Conservation (phyloP, 2,329 filamentous ascomycete genomes). For the Pseudogymnoascus sp. region DNA sequence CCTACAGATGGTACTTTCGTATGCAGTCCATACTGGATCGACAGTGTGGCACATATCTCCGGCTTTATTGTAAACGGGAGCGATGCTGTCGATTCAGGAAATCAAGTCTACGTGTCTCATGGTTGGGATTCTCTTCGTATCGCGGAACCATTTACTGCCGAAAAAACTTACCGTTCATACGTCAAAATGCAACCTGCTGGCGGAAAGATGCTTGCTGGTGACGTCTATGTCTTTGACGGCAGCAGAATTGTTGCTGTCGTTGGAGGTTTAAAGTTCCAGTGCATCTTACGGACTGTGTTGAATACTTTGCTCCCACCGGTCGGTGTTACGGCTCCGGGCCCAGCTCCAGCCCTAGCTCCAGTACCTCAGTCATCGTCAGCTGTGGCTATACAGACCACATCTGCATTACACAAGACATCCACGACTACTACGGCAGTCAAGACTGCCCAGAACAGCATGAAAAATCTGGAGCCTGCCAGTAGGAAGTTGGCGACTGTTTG, state of each 20-base stretch:
- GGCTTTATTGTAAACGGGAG: constrained; percentile 50
- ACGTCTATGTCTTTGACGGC: constrained; percentile 45
- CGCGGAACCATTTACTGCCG: constrained; percentile 36
- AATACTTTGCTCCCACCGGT: constrained; percentile 59
- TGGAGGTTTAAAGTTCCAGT: constrained; percentile 23
- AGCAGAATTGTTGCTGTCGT: constrained; percentile 22
- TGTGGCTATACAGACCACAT: constrained; percentile 23
- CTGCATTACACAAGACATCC: constrained; percentile 25
- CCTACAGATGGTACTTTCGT: constrained; percentile 43
- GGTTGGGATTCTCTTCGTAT: constrained; percentile 49
- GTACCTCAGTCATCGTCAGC: constrained; percentile 30
- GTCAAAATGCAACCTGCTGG: constrained; percentile 47
- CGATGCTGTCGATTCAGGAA: constrained; percentile 44
- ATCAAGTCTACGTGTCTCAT: constrained; percentile 51
- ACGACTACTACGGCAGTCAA: constrained; percentile 31
- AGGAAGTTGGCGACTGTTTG: constrained; percentile 41
- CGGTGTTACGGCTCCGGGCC: constrained; percentile 33
- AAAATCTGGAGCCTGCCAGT: constrained; percentile 41
- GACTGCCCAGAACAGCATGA: constrained; percentile 36
- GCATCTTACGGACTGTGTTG: constrained; percentile 47
- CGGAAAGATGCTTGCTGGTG: constrained; percentile 43
- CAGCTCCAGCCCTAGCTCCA: constrained; percentile 28
- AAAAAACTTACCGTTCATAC: constrained; percentile 46
- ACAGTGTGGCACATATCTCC: constrained; percentile 47
- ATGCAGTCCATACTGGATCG: constrained; percentile 47